These are phyloP conservation scores for Pyrenochaeta sp. DNA, from an alignment of 2,329 filamentous ascomycete species.

Conservation along the genomic window DNA sequence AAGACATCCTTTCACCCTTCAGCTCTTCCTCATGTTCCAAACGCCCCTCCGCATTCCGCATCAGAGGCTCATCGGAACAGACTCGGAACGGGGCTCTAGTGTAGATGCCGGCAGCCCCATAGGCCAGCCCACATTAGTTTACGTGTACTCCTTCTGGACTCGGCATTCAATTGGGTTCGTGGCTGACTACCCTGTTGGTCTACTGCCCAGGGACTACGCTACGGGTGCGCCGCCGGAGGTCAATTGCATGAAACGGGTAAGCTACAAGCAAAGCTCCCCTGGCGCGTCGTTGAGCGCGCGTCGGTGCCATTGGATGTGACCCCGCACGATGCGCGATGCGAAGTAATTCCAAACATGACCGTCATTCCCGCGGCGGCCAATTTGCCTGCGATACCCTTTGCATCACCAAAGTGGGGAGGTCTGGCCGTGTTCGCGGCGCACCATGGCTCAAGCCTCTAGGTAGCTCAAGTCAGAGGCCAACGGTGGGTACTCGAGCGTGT, in stretches of 20 bases:
- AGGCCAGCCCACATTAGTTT: constrained; percentile 21
- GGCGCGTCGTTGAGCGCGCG: constrained; percentile 27
- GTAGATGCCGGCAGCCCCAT: constrained; percentile 13
- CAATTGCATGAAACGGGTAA: constrained; percentile 21
- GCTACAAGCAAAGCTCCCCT: constrained; percentile 19
- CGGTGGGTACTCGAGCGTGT: constrained; percentile 26
- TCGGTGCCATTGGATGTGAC: constrained; percentile 43
- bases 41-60: constrained; percentile 15
- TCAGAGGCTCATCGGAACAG: constrained; percentile 21
- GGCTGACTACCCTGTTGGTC: constrained; percentile 13
- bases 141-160: constrained; percentile 24
- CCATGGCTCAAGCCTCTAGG: too few species aligned
- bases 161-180: constrained; percentile 18
- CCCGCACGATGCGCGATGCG: constrained; percentile 43
- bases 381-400: constrained; percentile 25
- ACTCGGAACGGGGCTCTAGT: constrained; percentile 20
- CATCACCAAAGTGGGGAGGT: constrained; percentile 46
- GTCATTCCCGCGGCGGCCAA: constrained; percentile 37
- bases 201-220: constrained; percentile 19
- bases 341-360: constrained; percentile 43
- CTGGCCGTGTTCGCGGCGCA: constrained; percentile 24
- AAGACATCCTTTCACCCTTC: too few species aligned
- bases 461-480: constrained; percentile 18
- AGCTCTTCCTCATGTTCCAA: too few species aligned
- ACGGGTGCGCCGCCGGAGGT: constrained; percentile 20